These are phyloP conservation scores for Penicillium psychrofluorescens DNA, from an alignment of 495 filamentous ascomycete species.

Conservation along the genomic window DNA sequence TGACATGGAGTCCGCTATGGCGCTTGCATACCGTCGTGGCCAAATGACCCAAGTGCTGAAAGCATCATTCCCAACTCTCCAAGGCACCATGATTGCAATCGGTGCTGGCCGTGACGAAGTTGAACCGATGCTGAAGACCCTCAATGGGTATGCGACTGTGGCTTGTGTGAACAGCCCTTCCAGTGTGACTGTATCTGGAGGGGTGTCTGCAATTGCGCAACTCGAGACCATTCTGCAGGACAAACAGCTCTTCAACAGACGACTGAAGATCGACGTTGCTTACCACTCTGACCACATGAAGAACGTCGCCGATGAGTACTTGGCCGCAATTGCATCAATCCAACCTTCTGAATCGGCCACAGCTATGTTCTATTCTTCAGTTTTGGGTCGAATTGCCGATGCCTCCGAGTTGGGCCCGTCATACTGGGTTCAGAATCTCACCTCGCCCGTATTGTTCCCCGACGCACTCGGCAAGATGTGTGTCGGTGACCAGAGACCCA, in stretches of 20 bases:
- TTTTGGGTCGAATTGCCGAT: neutral
- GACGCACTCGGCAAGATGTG: conserved; percentile 7
- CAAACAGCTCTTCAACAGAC: conserved; percentile 30
- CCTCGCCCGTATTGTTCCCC: conserved; percentile 14
- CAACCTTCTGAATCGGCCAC: neutral
- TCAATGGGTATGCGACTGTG: conserved; percentile 17
- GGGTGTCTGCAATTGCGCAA: conserved; percentile 24
- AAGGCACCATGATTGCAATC: conserved; percentile 30
- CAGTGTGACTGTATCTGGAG: conserved; percentile 39
- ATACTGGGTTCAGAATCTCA: conserved; percentile 22
- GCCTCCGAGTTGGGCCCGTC: neutral
- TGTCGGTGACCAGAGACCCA: neutral
- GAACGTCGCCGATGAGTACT: neutral
- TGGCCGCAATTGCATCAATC: neutral
- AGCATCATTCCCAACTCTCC: conserved; percentile 15
- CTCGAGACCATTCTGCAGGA: conserved; percentile 20
- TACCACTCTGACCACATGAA: conserved; percentile 49
- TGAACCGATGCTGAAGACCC: conserved; percentile 10
- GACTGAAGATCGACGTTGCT: conserved; percentile 43
- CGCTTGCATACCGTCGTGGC: conserved; percentile 27
- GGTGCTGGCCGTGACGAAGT: conserved; percentile 13
- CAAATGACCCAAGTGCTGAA: conserved; percentile 35
- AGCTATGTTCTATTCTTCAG: neutral
- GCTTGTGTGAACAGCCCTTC: conserved; percentile 40
- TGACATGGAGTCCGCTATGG: conserved; percentile 15